Base-by-base conservation (phyloP, 2,329 filamentous ascomycete genomes). In the Alternaria arbusti region DNA sequence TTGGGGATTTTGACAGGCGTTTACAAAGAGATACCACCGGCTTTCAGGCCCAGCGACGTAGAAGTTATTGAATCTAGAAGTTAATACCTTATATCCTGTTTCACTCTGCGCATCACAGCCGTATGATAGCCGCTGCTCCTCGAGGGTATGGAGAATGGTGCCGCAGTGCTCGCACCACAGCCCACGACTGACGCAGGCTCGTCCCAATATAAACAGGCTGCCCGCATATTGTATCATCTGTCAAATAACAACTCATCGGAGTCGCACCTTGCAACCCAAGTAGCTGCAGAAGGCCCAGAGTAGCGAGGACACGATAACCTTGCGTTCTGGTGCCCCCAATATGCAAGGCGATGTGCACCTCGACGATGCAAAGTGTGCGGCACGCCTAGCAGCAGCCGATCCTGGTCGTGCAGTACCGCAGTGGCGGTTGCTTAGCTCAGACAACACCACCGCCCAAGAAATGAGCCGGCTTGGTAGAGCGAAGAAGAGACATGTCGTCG, bases 21-120 rank as follows among this genome's bases (percentile, higher is more conserved):
- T 70, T 61, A 49, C 57, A 63, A 69, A 63, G 60, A 74, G 70
- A 74, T 73, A 74, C 70, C 70, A 69, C 47, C 45, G 70, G 71
- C 70, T 74, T 60, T 63, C 54, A 74, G 68, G 70, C 64, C 65
- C 47, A 68, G 62, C 63, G 63, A 69, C 51, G 60, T 61, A 65
- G 67, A 69, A 67, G 66, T 66, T 70, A 67, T 65, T 28, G 61
- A 40, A 57, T 56, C 20, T 22, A 59, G 40, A 57, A 58, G 40
- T 50, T 51, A 56, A 66, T 47, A 59, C 25, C 10, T 40, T 12
- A 17, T 9, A 25, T 52, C 28, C 13, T 36, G 49, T 30, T 25
- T 36, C 13, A 25, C 13, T 12, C 15, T 10, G 23, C 17, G 10
- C 4, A 13, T 36, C 30, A n/a, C 49, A 36, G 36, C 9, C 9